Conservation (phyloP, 2,329 filamentous ascomycete genomes). For the Monosporascus sp. region DNA sequence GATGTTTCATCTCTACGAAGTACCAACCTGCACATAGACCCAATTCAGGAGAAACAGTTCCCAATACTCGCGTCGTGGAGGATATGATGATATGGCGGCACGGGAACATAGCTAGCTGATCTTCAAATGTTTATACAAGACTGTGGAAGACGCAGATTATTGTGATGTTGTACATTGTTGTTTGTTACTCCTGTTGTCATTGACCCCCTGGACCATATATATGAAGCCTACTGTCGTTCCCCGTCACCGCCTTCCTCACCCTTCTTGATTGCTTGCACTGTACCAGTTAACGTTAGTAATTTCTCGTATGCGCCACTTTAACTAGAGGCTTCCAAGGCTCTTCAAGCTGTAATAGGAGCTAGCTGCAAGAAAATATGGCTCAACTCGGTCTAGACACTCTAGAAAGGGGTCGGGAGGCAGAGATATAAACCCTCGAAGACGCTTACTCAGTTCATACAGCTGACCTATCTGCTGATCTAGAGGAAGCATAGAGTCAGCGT, state of each 20-base stretch:
- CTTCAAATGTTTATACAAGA: no score
- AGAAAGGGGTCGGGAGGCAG: neutral
- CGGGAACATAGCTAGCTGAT: no score
- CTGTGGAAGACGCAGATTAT: no score
- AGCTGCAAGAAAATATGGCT: neutral
- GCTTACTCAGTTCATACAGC: conserved; percentile 71
- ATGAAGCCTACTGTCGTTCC: conserved; percentile 4
- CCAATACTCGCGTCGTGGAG: no score
- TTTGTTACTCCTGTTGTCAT: neutral
- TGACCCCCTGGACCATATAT: neutral
- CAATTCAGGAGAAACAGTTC: no score
- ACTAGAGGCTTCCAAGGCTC: no score
- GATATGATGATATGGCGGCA: no score
- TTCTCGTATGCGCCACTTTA: neutral
- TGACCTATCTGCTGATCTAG: conserved; percentile 89
- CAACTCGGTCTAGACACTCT: neutral
- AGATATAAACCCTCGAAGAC: neutral
- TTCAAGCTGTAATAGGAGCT: neutral
- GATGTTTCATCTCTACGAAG: no score
- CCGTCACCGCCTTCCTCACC: conserved; percentile 17
- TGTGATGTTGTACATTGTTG: neutral
- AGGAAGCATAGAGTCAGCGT: conserved; percentile 2
- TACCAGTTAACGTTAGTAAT: neutral
- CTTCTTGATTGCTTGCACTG: conserved; percentile 65
- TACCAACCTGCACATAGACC: no score